Conservation (phyloP, 2,329 filamentous ascomycete genomes). For the Neonectria faginata region DNA sequence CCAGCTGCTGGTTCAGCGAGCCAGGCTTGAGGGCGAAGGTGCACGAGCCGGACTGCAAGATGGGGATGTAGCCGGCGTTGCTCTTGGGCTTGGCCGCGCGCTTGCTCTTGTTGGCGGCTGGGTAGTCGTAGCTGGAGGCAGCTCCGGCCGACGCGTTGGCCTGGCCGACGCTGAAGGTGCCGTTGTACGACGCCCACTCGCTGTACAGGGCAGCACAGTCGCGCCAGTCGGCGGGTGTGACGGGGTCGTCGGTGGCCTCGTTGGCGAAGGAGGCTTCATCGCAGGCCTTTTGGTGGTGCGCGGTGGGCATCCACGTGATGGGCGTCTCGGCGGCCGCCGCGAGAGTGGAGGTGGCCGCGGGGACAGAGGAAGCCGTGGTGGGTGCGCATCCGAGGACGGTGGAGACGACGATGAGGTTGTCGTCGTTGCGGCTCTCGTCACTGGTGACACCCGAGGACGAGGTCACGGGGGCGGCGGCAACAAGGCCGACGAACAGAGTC, state of each 20-base stretch:
- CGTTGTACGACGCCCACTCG: slow-evolving; percentile 45
- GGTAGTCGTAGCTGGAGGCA: slow-evolving; percentile 8
- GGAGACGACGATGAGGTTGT: slow-evolving; percentile 35
- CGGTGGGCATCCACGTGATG: slow-evolving; percentile 44
- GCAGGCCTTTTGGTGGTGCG: slow-evolving; percentile 42
- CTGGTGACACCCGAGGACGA: not conserved
- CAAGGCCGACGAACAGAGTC: slow-evolving; percentile 31
- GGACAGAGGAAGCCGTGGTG: slow-evolving; percentile 9
- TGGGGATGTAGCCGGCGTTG: slow-evolving; percentile 14
- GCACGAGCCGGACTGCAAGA: slow-evolving; percentile 24
- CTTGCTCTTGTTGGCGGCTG: not conserved
- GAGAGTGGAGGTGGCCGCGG: slow-evolving; percentile 16
- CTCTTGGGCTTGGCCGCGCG: not conserved
- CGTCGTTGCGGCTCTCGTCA: slow-evolving; percentile 2
- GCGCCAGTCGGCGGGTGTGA: slow-evolving; percentile 46
- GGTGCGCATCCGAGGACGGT: slow-evolving; percentile 24
- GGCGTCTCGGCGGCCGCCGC: slow-evolving; percentile 25
- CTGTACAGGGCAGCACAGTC: slow-evolving; percentile 49
- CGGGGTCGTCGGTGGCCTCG: slow-evolving; percentile 29
- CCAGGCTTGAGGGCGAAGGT: slow-evolving; percentile 21
- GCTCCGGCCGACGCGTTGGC: not conserved
- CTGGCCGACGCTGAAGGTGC: slow-evolving; percentile 45
- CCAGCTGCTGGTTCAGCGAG: slow-evolving; percentile 27
- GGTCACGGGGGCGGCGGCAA: slow-evolving; percentile 33
- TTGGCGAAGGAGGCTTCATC: slow-evolving; percentile 42